Evolutionary conservation across 164 flowering plant species (phyloP).

Genomic region (Annona cherimola): DNA sequence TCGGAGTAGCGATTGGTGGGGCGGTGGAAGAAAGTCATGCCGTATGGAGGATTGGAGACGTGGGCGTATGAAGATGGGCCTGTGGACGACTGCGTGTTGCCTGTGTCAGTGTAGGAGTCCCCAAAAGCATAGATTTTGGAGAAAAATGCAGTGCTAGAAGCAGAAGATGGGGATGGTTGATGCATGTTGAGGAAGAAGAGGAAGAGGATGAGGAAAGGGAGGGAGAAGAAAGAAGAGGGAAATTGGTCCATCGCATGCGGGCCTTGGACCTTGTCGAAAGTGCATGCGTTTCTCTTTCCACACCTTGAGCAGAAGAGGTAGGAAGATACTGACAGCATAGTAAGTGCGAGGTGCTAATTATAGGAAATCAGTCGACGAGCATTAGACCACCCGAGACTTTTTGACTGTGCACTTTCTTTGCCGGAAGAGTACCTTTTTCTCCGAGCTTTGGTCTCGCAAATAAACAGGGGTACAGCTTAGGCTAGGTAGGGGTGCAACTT

Average conservation of each 20-base stretch:
- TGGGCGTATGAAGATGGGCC: constrained; percentile 28
- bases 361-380: no score
- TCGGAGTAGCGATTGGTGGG: constrained; percentile 48
- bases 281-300: no score
- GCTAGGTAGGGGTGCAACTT: no score
- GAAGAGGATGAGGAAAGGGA: neutral
- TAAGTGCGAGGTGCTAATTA: no score
- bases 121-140: constrained; percentile 64
- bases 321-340: no score
- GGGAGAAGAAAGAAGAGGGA: neutral
- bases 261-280: no score
- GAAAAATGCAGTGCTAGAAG: constrained; percentile 18
- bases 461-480: no score
- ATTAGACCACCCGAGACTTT: no score
- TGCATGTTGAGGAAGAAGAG: neutral
- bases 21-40: constrained; percentile 30
- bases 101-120: constrained; percentile 72
- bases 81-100: constrained; percentile 38
- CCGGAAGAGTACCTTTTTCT: no score
- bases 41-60: constrained; percentile 39
- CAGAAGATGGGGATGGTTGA: constrained; percentile 2
- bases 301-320: no score
- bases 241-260: neutral
- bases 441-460: no score
- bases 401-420: no score